Base-by-base conservation (phyloP, 1,284 basidiomycete genomes). In the Ustilago hordei region DNA sequence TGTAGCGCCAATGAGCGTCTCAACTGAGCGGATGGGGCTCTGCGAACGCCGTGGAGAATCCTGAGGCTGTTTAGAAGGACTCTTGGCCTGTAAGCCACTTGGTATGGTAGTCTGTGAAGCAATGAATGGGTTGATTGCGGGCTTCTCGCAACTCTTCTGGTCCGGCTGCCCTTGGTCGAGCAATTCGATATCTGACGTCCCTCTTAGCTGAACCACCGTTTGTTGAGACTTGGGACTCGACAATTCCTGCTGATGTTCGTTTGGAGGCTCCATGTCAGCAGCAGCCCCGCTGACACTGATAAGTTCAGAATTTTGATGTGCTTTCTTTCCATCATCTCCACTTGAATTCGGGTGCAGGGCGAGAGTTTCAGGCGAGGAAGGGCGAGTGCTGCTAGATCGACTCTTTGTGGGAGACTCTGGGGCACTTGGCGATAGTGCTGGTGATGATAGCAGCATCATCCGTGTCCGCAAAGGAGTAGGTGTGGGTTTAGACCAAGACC, bases 1-100 rank as follows among this genome's bases (percentile, higher is more conserved):
- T 2, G 73, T 62, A 4, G 64, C 73, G 8, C 59, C 68, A 55
- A 75, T 71, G 41, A 75, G 68, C 28, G 73, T 58, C 50, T 75
- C 73, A 59, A 75, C 58, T 2, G 67, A 67, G 28, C 73, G 64
- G 15, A 75, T 54, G 2, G 73, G 68, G 35, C 73, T 75, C 35
- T 71, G 64, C 2, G 19, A 55, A 11, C 63, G 63, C 32, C 45
- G 38, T 7, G 67, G 67, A 17, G 67, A 63, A 17, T 56, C 34
- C 15, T 23, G 9, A 1, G 12, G 58, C n/a, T 64, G 63, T 54
- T 75, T 75, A 2, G 47, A 56, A 1, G 71, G 67, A 23, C 67
- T 69, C n/a, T 57, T 57, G 23, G 60, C 12, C 5, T 59, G 15
- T 8, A 38, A 41, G n/a, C 28, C 50, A 19, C 50, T 54, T 0